Base-by-base conservation (phyloP, 169 alveolate species). In the Eimeria falciformis region DNA sequence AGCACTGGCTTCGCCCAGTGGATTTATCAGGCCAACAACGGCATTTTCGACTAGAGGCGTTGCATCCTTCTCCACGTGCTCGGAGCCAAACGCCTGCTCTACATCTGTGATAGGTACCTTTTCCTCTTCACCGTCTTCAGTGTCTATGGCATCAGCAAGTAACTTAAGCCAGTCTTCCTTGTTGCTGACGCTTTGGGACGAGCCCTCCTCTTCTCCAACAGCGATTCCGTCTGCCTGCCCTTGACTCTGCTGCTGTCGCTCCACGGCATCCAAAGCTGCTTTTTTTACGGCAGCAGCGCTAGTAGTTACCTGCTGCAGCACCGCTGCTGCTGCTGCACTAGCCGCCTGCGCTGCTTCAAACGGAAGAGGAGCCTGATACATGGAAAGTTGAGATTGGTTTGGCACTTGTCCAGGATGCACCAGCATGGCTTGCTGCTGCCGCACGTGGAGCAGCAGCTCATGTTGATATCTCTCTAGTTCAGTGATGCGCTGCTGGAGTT, bases 371-470 rank as follows among this genome's bases (percentile, higher is more conserved):
- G 62, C 62, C 62, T 50, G 62, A 12, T 12, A 1, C 18, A 50
- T 21, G 18, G 18, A 50, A 12, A 21, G 62, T 21, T 62, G 73
- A 7, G 7, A 29, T 2, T 12, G 25, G 11, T 12, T 14, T n/a
- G n/a, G 33, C 73, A 18, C 37, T 12, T 62, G 73, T 29, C n/a
- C 37, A n/a, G 12, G 73, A 7, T 62, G 73, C 40, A 18, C 1
- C 73, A 18, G 73, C 73, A 7, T n/a, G 37, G 12, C 37, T 29
- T 62, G 73, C 29, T 18, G 73, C 25, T 62, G 73, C 73, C n/a
- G 73, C 29, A 62, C 1, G 73, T 62, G 73, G 37, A 62, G 37
- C 73, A 62, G 73, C 73, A 62, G 73, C 73, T 62, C 37, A 62
- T 62, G 73, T 29, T 62, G 73, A 29, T 62, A 62, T 29, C 73